A percentile compares a stretch with the other conserved stretches of the same genome.
These are phyloP conservation scores for Penicillium diatomitis DNA, from an alignment of 495 filamentous ascomycete species.

Conservation along the genomic window DNA sequence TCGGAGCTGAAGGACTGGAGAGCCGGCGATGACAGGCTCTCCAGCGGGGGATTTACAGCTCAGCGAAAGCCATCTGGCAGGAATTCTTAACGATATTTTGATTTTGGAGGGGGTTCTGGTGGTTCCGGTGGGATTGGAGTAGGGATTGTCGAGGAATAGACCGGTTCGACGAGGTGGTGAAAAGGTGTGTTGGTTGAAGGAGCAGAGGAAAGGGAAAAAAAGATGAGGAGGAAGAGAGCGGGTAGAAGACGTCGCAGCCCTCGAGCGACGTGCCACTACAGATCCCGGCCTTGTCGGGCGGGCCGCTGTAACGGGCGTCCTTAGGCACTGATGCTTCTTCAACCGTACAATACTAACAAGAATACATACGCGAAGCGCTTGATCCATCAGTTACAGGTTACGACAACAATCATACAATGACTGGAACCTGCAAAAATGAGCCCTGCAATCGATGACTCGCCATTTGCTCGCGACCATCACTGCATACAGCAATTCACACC, in stretches of 20 bases:
- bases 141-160: conserved; percentile 8
- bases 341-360: too few relatives aligned
- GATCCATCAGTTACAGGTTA: too few relatives aligned
- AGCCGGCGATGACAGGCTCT: conserved; percentile 51
- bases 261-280: too few relatives aligned
- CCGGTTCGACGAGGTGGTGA: conserved; percentile 12
- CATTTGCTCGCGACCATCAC: too few relatives aligned
- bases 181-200: conserved; percentile 10
- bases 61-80: conserved; percentile 79
- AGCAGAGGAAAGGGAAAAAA: conserved; percentile 16
- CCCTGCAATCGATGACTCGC: too few relatives aligned
- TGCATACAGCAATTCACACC: too few relatives aligned
- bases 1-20: conserved; percentile 77
- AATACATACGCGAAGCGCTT: too few relatives aligned
- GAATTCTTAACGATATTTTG: conserved; percentile 74
- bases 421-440: too few relatives aligned
- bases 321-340: too few relatives aligned
- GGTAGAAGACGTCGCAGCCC: conserved; percentile 18
- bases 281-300: too few relatives aligned
- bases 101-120: not conserved
- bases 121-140: conserved; percentile 22
- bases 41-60: conserved; percentile 89
- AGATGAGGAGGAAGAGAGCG: conserved; percentile 5
- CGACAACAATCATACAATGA: too few relatives aligned
- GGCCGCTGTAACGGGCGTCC: too few relatives aligned